Conservation (phyloP, 164 flowering plant species). For the Tetracentron sinense region DNA sequence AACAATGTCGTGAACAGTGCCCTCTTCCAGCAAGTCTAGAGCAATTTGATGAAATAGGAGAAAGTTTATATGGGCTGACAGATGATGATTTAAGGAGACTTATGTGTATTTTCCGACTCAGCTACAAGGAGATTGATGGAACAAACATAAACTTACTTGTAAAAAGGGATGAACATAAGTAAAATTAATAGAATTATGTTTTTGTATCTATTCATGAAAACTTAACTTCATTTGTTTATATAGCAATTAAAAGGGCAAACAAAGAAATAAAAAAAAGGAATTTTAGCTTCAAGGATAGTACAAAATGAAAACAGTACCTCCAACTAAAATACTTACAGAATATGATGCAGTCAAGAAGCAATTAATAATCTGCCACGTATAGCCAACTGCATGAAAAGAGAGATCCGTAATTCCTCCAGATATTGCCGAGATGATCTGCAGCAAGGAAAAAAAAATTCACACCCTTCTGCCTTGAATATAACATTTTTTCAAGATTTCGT, state of each 20-base stretch:
- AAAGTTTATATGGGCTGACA: too few species aligned
- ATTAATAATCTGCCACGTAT: slow-evolving; percentile 83
- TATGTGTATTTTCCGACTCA: too few species aligned
- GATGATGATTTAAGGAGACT: too few species aligned
- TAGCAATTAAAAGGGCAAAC: not conserved
- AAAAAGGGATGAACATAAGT: too few species aligned
- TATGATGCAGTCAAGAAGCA: slow-evolving; percentile 97
- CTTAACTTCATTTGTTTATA: too few species aligned
- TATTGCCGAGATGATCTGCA: slow-evolving; percentile 93
- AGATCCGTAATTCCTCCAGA: slow-evolving; percentile 96
- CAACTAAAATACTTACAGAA: slow-evolving; percentile 61
- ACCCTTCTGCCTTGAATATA: not conserved
- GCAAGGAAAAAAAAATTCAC: slow-evolving; percentile 9
- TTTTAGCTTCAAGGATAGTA: not conserved
- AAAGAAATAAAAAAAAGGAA: not conserved
- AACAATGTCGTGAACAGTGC: too few species aligned
- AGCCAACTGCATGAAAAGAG: slow-evolving; percentile 87
- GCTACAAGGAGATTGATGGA: too few species aligned
- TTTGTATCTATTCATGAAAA: too few species aligned
- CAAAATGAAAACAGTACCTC: not conserved
- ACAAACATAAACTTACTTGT: too few species aligned
- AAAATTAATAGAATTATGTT: too few species aligned
- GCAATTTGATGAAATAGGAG: too few species aligned
- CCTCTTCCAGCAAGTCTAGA: too few species aligned
- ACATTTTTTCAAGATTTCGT: not conserved